Conservation (phyloP, 2,329 filamentous ascomycete genomes). For the Phyllosticta paracitricarpa region DNA sequence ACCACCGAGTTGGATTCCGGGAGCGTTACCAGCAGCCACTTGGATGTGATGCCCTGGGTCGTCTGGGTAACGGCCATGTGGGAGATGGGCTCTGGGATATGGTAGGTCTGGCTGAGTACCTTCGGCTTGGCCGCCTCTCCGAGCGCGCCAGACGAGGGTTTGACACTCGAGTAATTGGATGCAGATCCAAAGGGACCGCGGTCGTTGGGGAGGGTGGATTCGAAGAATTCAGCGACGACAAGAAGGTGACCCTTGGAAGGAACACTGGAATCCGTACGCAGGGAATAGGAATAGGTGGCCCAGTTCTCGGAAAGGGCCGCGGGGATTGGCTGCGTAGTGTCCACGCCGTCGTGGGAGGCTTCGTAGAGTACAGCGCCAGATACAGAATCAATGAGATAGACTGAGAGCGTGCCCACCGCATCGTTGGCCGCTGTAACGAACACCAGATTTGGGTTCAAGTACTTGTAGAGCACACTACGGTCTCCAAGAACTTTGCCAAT, state of each 20-base stretch:
- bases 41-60: slow-evolving; percentile 78
- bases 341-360: slow-evolving; percentile 60
- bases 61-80: slow-evolving; percentile 80
- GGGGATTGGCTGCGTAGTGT: slow-evolving; percentile 61
- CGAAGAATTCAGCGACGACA: slow-evolving; percentile 79
- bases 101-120: slow-evolving; percentile 68
- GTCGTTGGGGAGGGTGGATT: slow-evolving; percentile 73
- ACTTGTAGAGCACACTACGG: slow-evolving; percentile 93
- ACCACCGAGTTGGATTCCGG: slow-evolving; percentile 64
- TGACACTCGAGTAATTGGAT: slow-evolving; percentile 67
- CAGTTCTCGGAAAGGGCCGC: slow-evolving; percentile 88
- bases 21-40: slow-evolving; percentile 71
- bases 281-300: slow-evolving; percentile 72
- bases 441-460: slow-evolving; percentile 78
- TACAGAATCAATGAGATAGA: slow-evolving; percentile 77
- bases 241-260: slow-evolving; percentile 74
- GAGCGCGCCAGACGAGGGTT: slow-evolving; percentile 46
- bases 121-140: slow-evolving; percentile 55
- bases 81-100: slow-evolving; percentile 69
- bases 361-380: slow-evolving; percentile 73
- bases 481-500: slow-evolving; percentile 91
- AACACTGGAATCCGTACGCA: slow-evolving; percentile 41
- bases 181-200: slow-evolving; percentile 65
- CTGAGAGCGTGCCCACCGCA: slow-evolving; percentile 48
- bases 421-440: slow-evolving; percentile 62